phyloP scores from a whole-genome alignment of 1,284 basidiomycete species.

The Gomphus sp. region DNA sequence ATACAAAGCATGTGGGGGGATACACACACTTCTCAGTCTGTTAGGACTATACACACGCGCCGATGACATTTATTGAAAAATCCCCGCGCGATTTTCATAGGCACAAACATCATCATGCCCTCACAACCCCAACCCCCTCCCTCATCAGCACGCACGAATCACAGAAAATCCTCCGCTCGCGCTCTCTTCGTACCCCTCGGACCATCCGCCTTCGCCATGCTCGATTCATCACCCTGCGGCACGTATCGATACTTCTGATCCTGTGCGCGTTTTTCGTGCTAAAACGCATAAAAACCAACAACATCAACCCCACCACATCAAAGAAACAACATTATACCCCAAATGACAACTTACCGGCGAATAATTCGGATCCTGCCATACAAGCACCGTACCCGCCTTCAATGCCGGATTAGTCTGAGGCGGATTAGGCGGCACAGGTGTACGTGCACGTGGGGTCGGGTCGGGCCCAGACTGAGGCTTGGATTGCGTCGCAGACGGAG shows the following conservation, averaged over 20 bases:
- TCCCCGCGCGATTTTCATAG: neutral
- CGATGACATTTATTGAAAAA: no score
- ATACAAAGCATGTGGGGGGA: no score
- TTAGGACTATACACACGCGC: no score
- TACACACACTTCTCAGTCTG: no score
- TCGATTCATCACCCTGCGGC: conserved; percentile 21
- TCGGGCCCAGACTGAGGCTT: conserved; percentile 13
- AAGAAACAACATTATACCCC: neutral
- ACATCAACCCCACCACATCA: no score
- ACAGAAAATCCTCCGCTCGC: conserved; percentile 71
- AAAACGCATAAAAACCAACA: neutral
- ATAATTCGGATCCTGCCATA: conserved; percentile 70
- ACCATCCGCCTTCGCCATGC: conserved; percentile 26
- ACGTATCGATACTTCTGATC: conserved; percentile 62
- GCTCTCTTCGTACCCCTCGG: conserved; percentile 68
- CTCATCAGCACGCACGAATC: conserved; percentile 1
- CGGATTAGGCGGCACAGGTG: conserved; percentile 43
- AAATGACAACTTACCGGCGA: conserved; percentile 49
- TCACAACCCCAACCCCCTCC: no score
- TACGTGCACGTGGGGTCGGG: conserved; percentile 19
- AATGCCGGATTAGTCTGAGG: conserved; percentile 60
- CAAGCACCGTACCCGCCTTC: conserved; percentile 71
- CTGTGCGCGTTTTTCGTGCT: conserved; percentile 79
- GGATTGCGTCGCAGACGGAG: conserved; percentile 19
- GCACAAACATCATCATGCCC: no score